Base-by-base conservation (phyloP, 1,284 basidiomycete species). In the Ganoderma multipileum region DNA sequence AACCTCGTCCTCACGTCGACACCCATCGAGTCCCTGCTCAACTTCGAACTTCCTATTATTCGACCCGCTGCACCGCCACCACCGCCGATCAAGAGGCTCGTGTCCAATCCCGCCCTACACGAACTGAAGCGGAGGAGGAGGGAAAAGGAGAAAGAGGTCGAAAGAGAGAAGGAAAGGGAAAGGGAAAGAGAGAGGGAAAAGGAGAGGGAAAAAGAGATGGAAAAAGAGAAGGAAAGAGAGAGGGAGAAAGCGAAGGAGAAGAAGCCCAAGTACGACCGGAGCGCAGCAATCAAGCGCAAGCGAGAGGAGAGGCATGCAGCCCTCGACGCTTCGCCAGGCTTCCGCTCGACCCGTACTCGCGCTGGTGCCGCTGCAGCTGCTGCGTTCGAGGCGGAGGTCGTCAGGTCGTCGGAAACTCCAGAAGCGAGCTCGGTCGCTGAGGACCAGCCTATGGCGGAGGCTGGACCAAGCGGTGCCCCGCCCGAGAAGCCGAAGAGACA, bases 1-100 rank as follows among this genome's bases (percentile, higher is more conserved):
- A 83, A 85, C 38, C 78, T 92, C 69, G 72, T 90, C 57, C 77
- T 93, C 6, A 81, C 85, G 47, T 80, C 84, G 0, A 86, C 90
- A 47, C 88, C 91, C 0, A 80, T 96, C n/a, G 81, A 83, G 0
- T 89, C 89, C 0, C 80, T 96, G 20, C 90, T 96, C 76, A 82
- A 81, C 65, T 92, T 86, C 73, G 91, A 93, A 71, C 78, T 93
- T 26, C 88, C 87, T 6, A 84, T 83, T 65, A 78, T 85, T 28
- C 93, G 91, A 74, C 89, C 89, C 1, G 84, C 83, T 0, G 85
- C 84, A 0, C 84, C 85, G 0, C 81, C 83, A 0, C 83, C 84
- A 0, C 78, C 83, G 12, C 81, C 80, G 0, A 61, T 44, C 8
- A 42, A 41, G 39, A 36, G 16, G 28, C 11, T 47, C 63, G 11